Evolutionary conservation across 805 yeast species (phyloP).

Genomic region (Wickerhamiella brachini): DNA sequence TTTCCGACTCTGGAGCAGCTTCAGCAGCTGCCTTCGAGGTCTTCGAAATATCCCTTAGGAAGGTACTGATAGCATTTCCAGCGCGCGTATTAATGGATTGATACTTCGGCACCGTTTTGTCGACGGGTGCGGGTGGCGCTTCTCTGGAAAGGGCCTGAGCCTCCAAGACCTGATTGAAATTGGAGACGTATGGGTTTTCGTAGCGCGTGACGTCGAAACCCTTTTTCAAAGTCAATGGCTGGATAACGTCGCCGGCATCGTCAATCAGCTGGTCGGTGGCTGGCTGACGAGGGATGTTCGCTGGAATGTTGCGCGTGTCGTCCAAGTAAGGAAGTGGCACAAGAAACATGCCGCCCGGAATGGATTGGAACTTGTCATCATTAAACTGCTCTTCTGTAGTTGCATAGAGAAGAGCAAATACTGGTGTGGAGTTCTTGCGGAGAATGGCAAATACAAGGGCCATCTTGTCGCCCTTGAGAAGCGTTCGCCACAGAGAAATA

Average conservation of each 20-base stretch:
- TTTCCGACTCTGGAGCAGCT: too few relatives aligned
- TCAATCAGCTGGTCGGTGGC: constrained; percentile 18
- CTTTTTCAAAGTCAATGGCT: constrained; percentile 30
- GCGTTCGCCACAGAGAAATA: constrained; percentile 48
- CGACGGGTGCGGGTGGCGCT: constrained; percentile 19
- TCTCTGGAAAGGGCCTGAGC: constrained; percentile 51
- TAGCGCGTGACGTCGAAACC: constrained; percentile 46
- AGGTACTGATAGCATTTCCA: constrained; percentile 4
- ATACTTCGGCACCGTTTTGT: constrained; percentile 18
- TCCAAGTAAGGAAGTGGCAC: constrained; percentile 60
- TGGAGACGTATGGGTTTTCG: constrained; percentile 19
- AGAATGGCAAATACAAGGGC: constrained; percentile 65
- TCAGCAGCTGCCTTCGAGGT: background rate
- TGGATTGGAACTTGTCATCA: constrained; percentile 1
- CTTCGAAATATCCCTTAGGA: background rate
- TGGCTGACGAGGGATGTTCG: constrained; percentile 14
- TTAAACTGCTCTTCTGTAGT: constrained; percentile 23
- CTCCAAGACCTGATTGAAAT: constrained; percentile 50
- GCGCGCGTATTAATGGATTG: constrained; percentile 17
- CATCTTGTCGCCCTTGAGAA: constrained; percentile 37
- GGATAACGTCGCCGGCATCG: constrained; percentile 23
- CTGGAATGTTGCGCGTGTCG: constrained; percentile 58
- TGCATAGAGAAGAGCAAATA: constrained; percentile 46
- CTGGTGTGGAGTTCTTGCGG: constrained; percentile 40
- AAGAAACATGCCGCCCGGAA: constrained; percentile 51